Conservation (phyloP, 768 basidiomycete genomes). For the Podaxis sp. region DNA sequence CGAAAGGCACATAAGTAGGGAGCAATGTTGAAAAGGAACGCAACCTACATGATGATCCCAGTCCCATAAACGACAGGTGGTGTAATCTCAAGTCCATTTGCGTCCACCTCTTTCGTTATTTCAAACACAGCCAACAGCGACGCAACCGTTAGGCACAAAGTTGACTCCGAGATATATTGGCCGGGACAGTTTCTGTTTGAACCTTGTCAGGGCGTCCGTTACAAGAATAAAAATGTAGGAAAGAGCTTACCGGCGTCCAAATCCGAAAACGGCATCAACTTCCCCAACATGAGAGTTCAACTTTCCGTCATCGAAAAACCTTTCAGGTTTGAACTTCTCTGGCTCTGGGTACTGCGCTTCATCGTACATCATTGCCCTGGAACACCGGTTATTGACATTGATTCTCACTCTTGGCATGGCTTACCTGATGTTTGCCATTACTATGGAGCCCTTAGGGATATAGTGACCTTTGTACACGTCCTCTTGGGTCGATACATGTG, state of each 20-base stretch:
- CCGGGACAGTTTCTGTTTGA: background rate
- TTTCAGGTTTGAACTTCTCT: constrained; percentile 21
- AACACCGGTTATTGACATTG: background rate
- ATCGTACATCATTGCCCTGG: constrained; percentile 21
- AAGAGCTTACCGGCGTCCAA: background rate
- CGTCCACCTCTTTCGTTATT: no score
- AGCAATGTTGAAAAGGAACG: background rate
- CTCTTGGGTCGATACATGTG: constrained; percentile 16
- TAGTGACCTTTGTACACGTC: constrained; percentile 15
- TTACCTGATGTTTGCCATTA: constrained; percentile 15
- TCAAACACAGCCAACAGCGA: no score
- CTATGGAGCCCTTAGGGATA: constrained; percentile 13
- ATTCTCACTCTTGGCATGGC: background rate
- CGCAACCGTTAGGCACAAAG: background rate
- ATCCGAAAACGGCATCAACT: background rate
- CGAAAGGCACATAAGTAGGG: background rate
- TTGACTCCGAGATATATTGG: background rate
- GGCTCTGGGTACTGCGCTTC: constrained; percentile 19
- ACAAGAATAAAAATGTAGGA: background rate
- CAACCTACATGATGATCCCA: background rate
- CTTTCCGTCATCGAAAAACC: constrained; percentile 23
- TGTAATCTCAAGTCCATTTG: no score
- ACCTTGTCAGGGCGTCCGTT: background rate
- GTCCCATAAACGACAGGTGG: background rate
- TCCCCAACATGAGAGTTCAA: constrained; percentile 1